Conservation (phyloP, 2,329 filamentous ascomycete species). For the Aureobasidium uvarum region DNA sequence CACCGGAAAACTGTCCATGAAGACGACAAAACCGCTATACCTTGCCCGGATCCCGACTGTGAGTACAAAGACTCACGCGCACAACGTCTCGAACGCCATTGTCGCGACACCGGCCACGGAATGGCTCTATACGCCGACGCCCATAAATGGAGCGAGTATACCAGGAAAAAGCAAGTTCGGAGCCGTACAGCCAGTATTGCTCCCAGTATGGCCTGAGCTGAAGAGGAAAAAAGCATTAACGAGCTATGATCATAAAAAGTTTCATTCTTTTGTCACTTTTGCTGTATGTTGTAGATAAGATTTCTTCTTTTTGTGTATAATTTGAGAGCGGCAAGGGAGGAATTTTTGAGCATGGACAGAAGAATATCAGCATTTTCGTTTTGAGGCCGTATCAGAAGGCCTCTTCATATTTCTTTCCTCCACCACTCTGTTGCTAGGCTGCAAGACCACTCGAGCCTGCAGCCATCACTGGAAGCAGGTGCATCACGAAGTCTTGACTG, state of each 20-base stretch:
- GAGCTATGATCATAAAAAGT: constrained; percentile 16
- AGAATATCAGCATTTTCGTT: constrained; percentile 6
- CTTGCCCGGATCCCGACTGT: constrained; percentile 13
- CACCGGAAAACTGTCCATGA: constrained; percentile 30
- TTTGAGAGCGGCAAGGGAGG: background rate
- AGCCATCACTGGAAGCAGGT: background rate
- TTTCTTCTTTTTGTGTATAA: constrained; percentile 3
- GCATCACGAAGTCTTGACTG: background rate
- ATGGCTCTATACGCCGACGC: constrained; percentile 8
- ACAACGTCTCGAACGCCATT: constrained; percentile 19
- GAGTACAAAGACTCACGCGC: constrained; percentile 18
- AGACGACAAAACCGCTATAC: constrained; percentile 22
- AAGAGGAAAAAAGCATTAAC: background rate
- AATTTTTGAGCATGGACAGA: background rate
- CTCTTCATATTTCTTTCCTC: background rate
- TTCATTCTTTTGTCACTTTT: constrained; percentile 4
- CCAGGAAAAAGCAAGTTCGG: constrained; percentile 10
- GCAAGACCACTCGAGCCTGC: background rate
- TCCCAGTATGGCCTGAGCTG: constrained; percentile 10
- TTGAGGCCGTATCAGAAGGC: background rate
- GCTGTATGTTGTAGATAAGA: constrained; percentile 17
- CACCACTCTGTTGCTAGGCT: background rate
- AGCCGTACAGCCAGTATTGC: constrained; percentile 22
- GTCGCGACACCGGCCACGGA: constrained; percentile 23
- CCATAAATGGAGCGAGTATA: constrained; percentile 23